A percentile compares a stretch with the other conserved stretches of the same genome.
phyloP scores from a whole-genome alignment of 495 filamentous ascomycete species.

The Hypoxylon subgilvum region DNA sequence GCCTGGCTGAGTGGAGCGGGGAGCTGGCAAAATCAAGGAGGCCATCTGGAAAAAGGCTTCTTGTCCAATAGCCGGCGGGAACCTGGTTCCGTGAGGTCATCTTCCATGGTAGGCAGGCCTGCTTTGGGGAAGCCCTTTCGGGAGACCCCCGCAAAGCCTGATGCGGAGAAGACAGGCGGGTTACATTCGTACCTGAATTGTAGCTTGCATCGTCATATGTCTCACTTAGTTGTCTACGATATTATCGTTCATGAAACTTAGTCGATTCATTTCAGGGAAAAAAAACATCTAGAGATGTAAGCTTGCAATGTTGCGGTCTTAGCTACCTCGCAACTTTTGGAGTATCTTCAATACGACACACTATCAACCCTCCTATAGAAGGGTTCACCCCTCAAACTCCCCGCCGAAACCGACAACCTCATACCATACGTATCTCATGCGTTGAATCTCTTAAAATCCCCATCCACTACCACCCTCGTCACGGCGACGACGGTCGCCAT shows the following conservation, averaged over 20 bases:
- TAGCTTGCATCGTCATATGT: slow-evolving; percentile 3
- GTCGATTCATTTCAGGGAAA: slow-evolving; percentile 8
- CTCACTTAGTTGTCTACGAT: neutral
- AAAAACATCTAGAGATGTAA: slow-evolving; percentile 2
- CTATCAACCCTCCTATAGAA: slow-evolving; percentile 1
- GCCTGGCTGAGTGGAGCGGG: slow-evolving; percentile 25
- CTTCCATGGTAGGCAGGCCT: neutral
- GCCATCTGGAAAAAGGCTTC: slow-evolving; percentile 37
- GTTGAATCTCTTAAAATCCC: slow-evolving; percentile 22
- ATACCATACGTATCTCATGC: slow-evolving; percentile 1
- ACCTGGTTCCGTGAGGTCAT: slow-evolving; percentile 35
- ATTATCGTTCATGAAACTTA: slow-evolving; percentile 3
- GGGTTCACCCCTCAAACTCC: neutral
- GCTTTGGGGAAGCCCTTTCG: slow-evolving; percentile 10
- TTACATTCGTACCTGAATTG: neutral
- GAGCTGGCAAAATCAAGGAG: slow-evolving; percentile 34
- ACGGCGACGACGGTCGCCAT: slow-evolving; percentile 30
- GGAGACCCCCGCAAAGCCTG: slow-evolving; percentile 5
- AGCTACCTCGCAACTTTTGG: slow-evolving; percentile 16
- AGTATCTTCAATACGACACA: slow-evolving; percentile 28
- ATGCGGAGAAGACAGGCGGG: slow-evolving; percentile 14
- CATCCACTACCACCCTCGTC: slow-evolving; percentile 28
- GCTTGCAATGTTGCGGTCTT: slow-evolving; percentile 1
- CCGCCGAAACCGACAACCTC: slow-evolving; percentile 1
- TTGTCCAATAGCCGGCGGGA: slow-evolving; percentile 35